Conservation (phyloP, 2,329 filamentous ascomycete species). For the Clonostachys chloroleuca region DNA sequence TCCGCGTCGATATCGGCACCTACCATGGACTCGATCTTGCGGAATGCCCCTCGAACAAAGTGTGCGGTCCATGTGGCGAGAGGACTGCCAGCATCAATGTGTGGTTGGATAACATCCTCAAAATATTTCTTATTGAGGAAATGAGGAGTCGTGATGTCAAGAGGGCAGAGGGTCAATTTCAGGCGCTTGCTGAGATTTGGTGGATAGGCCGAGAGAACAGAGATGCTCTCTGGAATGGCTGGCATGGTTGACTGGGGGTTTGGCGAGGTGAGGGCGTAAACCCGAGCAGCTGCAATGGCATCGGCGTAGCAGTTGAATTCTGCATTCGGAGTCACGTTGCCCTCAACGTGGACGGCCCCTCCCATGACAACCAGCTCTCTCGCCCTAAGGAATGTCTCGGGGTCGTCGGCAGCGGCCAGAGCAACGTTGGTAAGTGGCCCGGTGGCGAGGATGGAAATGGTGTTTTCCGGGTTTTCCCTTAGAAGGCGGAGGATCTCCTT, state of each 20-base stretch:
- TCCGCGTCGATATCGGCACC: slow-evolving; percentile 53
- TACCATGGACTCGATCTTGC: slow-evolving; percentile 61
- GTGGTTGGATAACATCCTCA: slow-evolving; percentile 44
- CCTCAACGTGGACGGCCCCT: slow-evolving; percentile 71
- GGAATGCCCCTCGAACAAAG: slow-evolving; percentile 68
- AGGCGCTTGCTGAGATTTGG: slow-evolving; percentile 56
- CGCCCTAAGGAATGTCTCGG: slow-evolving; percentile 80
- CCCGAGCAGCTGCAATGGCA: slow-evolving; percentile 67
- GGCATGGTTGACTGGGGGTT: slow-evolving; percentile 79
- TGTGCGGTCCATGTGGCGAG: slow-evolving; percentile 69
- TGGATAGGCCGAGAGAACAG: slow-evolving; percentile 58
- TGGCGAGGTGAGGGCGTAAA: slow-evolving; percentile 73
- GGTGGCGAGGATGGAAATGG: slow-evolving; percentile 84
- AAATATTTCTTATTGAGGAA: slow-evolving; percentile 60
- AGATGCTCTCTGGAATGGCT: slow-evolving; percentile 47
- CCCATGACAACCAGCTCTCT: slow-evolving; percentile 97
- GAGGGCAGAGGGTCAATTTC: slow-evolving; percentile 66
- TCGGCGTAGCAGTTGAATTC: slow-evolving; percentile 98
- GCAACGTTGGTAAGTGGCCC: slow-evolving; percentile 94
- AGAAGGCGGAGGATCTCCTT: slow-evolving; percentile 87
- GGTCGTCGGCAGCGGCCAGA: slow-evolving; percentile 80
- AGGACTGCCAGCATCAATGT: slow-evolving; percentile 60
- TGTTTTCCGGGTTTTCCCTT: slow-evolving; percentile 74
- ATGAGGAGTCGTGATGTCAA: slow-evolving; percentile 74
- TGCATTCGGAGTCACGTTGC: slow-evolving; percentile 80